Base-by-base conservation (phyloP, 1,139 yeast species). In the Candida sp. region DNA sequence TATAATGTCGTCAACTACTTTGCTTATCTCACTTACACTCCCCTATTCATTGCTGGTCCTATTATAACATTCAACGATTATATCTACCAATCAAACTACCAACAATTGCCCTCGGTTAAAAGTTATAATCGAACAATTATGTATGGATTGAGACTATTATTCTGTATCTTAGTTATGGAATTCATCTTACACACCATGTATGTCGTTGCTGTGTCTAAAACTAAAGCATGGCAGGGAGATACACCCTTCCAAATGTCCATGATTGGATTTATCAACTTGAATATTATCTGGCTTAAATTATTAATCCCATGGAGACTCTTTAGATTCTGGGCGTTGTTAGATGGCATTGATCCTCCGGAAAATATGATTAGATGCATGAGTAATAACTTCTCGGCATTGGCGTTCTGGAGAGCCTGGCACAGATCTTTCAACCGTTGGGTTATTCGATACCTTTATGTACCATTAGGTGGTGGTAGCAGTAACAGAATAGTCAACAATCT, bases 321-420 rank as follows among this genome's bases (percentile, higher is more conserved):
- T 68, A 73, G 99, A 50, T 72, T 93, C 54, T 95, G 99, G 99
- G 79, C 95, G 6, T 68, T 95, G 49, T 57, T 88, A 15, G 99
- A 95, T 64, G 89, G 89, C 1, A 88, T 93, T 44, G 99, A 93
- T 58, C 89, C 98, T 0, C 98, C 99, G 1, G 99, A 95, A 60
- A 95, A 95, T 58, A 95, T 95, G 99, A 82, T 95, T 45, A 74
- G 99, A 45, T 91, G 99, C 60, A 89, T 95, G 81, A 87, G 89
- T 61, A 89, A 95, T 63, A 95, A 93, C 63, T 93, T 85, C 61
- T 86, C 96, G 22, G 95, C 97, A 0, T 64, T 88, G 49, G 90
- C 95, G 8, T 95, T 95, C 62, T 95, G 99, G 99, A 78, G 99
- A 58, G 95, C 97, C 2, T 95, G 99, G 99, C 99, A 95, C 62